A percentile compares a stretch with the other conserved stretches of the same genome.
These are phyloP conservation scores for Coniferiporia sulphurascens DNA, from an alignment of 1,284 basidiomycete species.

Conservation along the genomic window DNA sequence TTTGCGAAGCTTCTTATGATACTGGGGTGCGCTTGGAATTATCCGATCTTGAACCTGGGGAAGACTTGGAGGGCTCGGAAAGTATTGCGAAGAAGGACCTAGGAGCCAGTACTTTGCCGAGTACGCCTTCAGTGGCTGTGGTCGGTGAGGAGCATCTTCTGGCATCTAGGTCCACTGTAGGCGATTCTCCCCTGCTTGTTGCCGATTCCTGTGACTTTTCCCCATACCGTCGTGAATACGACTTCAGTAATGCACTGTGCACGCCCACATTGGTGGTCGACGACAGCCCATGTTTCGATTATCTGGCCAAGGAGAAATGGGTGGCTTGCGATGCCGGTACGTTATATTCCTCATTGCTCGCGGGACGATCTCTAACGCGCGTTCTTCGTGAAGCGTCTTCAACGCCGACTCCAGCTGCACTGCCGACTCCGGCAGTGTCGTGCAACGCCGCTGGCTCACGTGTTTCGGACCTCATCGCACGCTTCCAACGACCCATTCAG, in stretches of 20 bases:
- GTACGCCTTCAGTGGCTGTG: background rate
- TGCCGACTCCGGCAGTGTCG: background rate
- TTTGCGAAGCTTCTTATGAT: background rate
- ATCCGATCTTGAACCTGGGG: background rate
- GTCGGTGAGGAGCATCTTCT: background rate
- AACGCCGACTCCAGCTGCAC: background rate
- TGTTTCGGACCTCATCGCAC: background rate
- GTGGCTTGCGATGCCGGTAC: background rate
- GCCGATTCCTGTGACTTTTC: background rate
- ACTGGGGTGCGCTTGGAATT: background rate
- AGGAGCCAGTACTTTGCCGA: no score
- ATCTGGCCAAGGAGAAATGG: background rate
- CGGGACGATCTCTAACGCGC: background rate
- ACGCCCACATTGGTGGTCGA: background rate
- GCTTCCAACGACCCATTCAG: background rate
- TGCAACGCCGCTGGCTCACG: background rate
- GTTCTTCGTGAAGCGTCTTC: background rate
- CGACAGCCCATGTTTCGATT: background rate
- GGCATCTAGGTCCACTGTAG: background rate
- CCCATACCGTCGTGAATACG: no score
- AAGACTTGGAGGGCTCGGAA: background rate
- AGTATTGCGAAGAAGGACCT: no score
- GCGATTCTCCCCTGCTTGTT: background rate
- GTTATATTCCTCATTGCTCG: background rate
- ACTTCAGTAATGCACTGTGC: background rate